Conservation (phyloP, 164 flowering plant genomes). For the Chimonanthus praecox region DNA sequence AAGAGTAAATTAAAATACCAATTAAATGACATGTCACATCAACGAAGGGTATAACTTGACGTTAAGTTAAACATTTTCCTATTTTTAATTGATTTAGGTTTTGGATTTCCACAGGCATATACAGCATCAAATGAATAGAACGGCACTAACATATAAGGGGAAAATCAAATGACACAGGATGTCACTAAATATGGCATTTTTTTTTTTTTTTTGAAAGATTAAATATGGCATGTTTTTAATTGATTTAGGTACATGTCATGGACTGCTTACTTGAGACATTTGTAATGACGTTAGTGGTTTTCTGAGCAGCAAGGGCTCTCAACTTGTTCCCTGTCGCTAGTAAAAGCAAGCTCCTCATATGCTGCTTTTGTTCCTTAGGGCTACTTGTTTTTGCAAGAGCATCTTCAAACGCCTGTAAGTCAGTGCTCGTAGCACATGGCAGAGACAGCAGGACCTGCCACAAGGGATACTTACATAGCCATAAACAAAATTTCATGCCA, state of each 20-base stretch:
- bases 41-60: too few species aligned
- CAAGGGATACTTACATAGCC: slow-evolving; percentile 8
- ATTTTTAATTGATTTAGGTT: neutral
- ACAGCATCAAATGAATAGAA: neutral
- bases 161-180: neutral
- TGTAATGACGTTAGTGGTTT: slow-evolving; percentile 73
- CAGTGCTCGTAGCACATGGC: slow-evolving; percentile 59
- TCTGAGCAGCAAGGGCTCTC: slow-evolving; percentile 85
- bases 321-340: slow-evolving; percentile 80
- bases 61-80: too few species aligned
- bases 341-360: slow-evolving; percentile 76
- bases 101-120: neutral
- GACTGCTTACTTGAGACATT: slow-evolving; percentile 68
- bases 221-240: neutral
- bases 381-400: slow-evolving; percentile 77
- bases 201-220: neutral
- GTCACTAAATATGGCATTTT: neutral
- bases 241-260: neutral
- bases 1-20: too few species aligned
- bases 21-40: too few species aligned
- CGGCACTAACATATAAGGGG: neutral
- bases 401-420: slow-evolving; percentile 82
- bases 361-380: slow-evolving; percentile 91
- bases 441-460: slow-evolving; percentile 80
- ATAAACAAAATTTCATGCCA: neutral